phyloP scores from a whole-genome alignment of 768 basidiomycete species.

The Termitomyces sp. region DNA sequence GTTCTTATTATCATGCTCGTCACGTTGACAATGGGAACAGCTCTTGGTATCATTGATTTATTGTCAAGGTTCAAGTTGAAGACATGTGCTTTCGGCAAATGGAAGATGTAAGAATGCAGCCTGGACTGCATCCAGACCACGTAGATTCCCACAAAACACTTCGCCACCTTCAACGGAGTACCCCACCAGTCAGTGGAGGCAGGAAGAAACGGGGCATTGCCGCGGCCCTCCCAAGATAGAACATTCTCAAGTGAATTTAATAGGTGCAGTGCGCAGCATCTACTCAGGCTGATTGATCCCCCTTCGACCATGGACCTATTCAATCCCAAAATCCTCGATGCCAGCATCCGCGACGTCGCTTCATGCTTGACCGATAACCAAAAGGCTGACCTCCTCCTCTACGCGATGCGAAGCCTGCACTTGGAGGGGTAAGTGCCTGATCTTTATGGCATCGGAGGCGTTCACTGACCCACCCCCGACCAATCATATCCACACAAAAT shows the following conservation, averaged over 20 bases:
- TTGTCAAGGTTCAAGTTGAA: neutral
- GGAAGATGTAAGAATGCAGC: neutral
- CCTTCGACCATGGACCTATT: slow-evolving; percentile 48
- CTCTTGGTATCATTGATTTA: neutral
- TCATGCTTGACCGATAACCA: slow-evolving; percentile 53
- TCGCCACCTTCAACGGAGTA: neutral
- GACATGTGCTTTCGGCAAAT: neutral
- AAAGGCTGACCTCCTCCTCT: slow-evolving; percentile 66
- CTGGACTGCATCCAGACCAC: slow-evolving; percentile 12
- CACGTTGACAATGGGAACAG: neutral
- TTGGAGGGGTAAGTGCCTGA: slow-evolving; percentile 50
- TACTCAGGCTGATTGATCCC: neutral
- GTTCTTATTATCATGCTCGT: neutral
- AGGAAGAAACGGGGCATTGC: neutral
- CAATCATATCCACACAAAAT: neutral
- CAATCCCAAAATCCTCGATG: slow-evolving; percentile 74
- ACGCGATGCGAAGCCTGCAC: slow-evolving; percentile 80
- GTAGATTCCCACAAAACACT: neutral
- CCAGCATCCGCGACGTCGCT: slow-evolving; percentile 66
- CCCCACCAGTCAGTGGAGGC: neutral
- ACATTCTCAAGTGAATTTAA: neutral
- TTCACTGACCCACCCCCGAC: neutral
- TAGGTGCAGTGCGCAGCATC: neutral
- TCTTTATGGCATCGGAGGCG: too few relatives aligned
- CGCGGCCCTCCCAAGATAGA: neutral